Evolutionary conservation across 2,329 filamentous ascomycete species (phyloP).

Genomic region (Uncinocarpus reesii): DNA sequence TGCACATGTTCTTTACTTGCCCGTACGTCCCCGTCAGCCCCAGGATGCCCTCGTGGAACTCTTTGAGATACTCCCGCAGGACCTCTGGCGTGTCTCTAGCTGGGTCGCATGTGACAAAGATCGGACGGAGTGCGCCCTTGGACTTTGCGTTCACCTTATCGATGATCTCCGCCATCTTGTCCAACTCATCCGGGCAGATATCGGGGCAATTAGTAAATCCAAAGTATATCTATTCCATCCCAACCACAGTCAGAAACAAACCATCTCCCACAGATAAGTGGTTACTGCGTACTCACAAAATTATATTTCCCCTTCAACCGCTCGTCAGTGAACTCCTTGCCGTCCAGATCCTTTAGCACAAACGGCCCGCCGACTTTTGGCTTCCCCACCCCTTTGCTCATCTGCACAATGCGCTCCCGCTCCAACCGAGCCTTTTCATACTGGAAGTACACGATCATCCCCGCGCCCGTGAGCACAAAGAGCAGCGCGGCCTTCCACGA

Average conservation of each 20-base stretch:
- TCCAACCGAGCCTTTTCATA: conserved; percentile 87
- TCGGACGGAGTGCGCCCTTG: conserved; percentile 50
- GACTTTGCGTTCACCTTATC: conserved; percentile 49
- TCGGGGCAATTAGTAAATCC: conserved; percentile 97
- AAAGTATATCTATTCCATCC: conserved; percentile 67
- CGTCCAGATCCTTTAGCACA: conserved; percentile 69
- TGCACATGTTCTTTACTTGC: conserved; percentile 87
- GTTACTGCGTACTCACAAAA: conserved; percentile 28
- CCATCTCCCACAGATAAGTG: neutral
- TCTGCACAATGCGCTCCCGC: conserved; percentile 76
- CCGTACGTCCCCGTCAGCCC: conserved; percentile 91
- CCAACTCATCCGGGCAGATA: conserved; percentile 96
- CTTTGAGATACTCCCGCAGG: conserved; percentile 70
- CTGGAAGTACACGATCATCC: conserved; percentile 82
- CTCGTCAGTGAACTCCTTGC: conserved; percentile 63
- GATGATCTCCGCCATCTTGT: conserved; percentile 97
- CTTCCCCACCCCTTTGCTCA: conserved; percentile 81
- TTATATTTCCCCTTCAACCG: conserved; percentile 77
- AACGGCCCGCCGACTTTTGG: conserved; percentile 91
- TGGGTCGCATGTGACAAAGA: conserved; percentile 90
- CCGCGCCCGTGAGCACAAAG: conserved; percentile 68
- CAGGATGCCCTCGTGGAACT: conserved; percentile 80
- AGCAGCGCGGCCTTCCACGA: conserved; percentile 82
- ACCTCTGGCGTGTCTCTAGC: conserved; percentile 79
- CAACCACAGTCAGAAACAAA: neutral